Evolutionary conservation across 2,329 filamentous ascomycete genomes (phyloP), one percentile per base, ranked within the genome.

Genomic region (Plenodomus biglobosus): DNA sequence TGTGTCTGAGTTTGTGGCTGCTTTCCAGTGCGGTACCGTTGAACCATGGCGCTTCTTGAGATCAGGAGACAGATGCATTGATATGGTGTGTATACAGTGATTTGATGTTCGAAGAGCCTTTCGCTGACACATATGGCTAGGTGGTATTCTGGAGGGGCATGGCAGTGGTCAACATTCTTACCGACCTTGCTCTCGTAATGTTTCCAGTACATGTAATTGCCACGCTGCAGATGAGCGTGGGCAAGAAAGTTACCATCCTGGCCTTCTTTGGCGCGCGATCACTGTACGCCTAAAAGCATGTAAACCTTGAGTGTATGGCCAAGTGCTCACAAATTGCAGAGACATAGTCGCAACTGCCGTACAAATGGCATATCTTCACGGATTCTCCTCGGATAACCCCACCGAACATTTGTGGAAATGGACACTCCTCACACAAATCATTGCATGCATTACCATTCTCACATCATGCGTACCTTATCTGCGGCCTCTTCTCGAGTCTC

Each of bases 391-490:
- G 4, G 22, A 38, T 0, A 62, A 69, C 24, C 59, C 58, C 8
- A 70, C 68, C 13, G 57, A 49, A 41, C 56, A 61, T 21, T 52
- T 70, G 1, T 71, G 66, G 67, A 69, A 66, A 42, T 70, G 67
- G 68, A 69, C 65, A 13, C 56, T 71, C 2, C 44, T 64, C 15
- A 61, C 67, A 5, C 68, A 70, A 32, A 56, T 70, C 35, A 61
- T 70, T 18, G 58, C 68, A 51, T 70, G 66, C 51, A 65, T 69
- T 30, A 70, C 67, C 0, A 69, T 71, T 18, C 50, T 71, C 34
- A 70, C 68, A 21, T 68, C 67, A 17, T 71, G 67, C 40, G 58
- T 71, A 2, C 68, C 68, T 0, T 70, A 71, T 35, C 60, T 71
- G 8, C 65, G 67, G 3, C 68, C 68, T n/a, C 59, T 71, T 3